Conservation (phyloP, 2,329 filamentous ascomycete species). For the Trichoderma hamatum region DNA sequence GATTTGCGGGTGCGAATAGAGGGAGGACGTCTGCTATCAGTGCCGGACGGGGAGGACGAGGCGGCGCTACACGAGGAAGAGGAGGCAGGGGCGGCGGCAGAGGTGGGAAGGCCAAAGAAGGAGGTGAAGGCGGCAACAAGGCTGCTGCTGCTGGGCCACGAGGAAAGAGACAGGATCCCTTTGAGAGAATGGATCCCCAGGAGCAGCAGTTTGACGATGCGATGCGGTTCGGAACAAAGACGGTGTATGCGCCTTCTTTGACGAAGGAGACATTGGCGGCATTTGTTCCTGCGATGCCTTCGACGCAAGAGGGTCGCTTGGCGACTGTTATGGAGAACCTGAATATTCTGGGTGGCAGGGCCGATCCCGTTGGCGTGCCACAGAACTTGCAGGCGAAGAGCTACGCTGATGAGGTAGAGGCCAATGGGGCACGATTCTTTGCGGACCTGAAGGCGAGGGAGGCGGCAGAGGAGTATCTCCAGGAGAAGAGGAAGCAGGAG, state of each 20-base stretch:
- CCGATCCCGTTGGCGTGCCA: slow-evolving; percentile 40
- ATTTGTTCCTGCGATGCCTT: slow-evolving; percentile 39
- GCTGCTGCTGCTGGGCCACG: slow-evolving; percentile 15
- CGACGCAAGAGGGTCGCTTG: slow-evolving; percentile 35
- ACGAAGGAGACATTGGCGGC: slow-evolving; percentile 38
- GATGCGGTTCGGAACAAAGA: slow-evolving; percentile 41
- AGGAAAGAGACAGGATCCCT: slow-evolving; percentile 33
- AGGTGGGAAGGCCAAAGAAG: slow-evolving; percentile 31
- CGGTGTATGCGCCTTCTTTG: slow-evolving; percentile 41
- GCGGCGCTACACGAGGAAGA: slow-evolving; percentile 29
- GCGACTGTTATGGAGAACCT: slow-evolving; percentile 44
- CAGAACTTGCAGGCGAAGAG: slow-evolving; percentile 37
- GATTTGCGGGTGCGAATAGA: slow-evolving; percentile 29
- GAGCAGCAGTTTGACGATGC: slow-evolving; percentile 42
- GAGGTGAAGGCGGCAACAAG: slow-evolving; percentile 32
- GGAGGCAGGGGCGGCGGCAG: slow-evolving; percentile 25
- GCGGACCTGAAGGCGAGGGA: slow-evolving; percentile 37
- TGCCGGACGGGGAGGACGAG: slow-evolving; percentile 31
- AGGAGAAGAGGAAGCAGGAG: slow-evolving; percentile 32
- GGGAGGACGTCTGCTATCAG: slow-evolving; percentile 27
- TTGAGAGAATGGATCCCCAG: slow-evolving; percentile 37
- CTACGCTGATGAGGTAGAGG: slow-evolving; percentile 39
- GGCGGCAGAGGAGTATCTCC: slow-evolving; percentile 39
- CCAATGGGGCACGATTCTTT: slow-evolving; percentile 39
- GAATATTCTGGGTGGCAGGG: slow-evolving; percentile 41